These are phyloP conservation scores for Rosa chinensis DNA, from an alignment of 306 rosid species.

Conservation along the genomic window DNA sequence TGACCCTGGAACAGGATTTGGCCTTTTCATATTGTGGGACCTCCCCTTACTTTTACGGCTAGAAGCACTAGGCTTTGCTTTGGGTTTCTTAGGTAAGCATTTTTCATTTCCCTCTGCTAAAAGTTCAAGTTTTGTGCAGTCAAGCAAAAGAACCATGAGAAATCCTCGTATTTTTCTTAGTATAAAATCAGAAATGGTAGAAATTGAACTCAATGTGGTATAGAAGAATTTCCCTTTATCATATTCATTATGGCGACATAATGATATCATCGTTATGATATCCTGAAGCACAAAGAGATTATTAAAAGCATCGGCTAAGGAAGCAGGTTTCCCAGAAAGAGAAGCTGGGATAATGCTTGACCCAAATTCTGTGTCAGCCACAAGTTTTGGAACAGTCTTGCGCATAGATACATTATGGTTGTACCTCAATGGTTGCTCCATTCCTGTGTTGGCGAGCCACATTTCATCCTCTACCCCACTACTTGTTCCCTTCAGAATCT, in stretches of 20 bases:
- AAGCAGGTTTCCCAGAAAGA: constrained; percentile 56
- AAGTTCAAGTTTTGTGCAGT: constrained; percentile 85
- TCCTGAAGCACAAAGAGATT: constrained; percentile 72
- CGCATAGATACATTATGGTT: constrained; percentile 34
- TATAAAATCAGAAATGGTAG: constrained; percentile 77
- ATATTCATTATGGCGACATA: constrained; percentile 43
- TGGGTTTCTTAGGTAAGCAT: constrained; percentile 57
- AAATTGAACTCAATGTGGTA: constrained; percentile 77
- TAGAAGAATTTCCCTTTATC: constrained; percentile 67
- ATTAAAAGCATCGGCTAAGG: constrained; percentile 49
- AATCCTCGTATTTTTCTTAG: constrained; percentile 75
- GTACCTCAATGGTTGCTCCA: constrained; percentile 42
- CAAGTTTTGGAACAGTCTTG: constrained; percentile 37
- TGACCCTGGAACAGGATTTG: constrained; percentile 44
- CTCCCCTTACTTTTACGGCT: constrained; percentile 78
- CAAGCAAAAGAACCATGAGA: constrained; percentile 88
- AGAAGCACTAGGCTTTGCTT: constrained; percentile 57
- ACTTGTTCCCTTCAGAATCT: constrained; percentile 61
- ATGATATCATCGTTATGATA: constrained; percentile 49
- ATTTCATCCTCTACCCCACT: constrained; percentile 56
- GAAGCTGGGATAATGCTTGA: constrained; percentile 52
- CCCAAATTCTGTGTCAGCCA: constrained; percentile 56
- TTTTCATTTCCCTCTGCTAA: constrained; percentile 54
- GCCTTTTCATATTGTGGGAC: constrained; percentile 52
- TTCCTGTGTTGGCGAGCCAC: constrained; percentile 60